A percentile compares a stretch with the other conserved stretches of the same genome.
Evolutionary conservation across 2,329 filamentous ascomycete genomes (phyloP).

Genomic region (Neonectria punicea): DNA sequence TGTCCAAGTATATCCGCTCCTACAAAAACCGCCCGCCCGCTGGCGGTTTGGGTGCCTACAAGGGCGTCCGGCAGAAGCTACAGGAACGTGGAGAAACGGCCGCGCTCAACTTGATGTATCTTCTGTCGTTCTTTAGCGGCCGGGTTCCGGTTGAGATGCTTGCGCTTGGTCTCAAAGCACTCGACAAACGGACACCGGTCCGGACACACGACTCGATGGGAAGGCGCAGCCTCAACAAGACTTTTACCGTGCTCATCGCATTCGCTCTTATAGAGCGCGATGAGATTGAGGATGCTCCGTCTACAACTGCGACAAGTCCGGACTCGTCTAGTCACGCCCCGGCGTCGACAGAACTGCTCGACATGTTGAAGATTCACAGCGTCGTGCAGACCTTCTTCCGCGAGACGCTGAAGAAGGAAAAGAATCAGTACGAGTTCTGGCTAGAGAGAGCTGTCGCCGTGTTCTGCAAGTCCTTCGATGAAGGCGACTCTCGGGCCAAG

Average conservation of each 20-base stretch:
- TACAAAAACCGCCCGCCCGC: slow-evolving; percentile 35
- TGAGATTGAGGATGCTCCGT: slow-evolving; percentile 38
- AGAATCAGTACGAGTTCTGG: slow-evolving; percentile 36
- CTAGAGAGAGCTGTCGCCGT: slow-evolving; percentile 38
- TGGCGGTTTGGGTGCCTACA: slow-evolving; percentile 37
- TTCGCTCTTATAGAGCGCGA: slow-evolving; percentile 42
- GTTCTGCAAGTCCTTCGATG: slow-evolving; percentile 37
- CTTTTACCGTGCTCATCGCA: slow-evolving; percentile 38
- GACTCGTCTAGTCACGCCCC: slow-evolving; percentile 19
- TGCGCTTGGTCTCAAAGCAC: slow-evolving; percentile 36
- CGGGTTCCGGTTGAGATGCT: slow-evolving; percentile 40
- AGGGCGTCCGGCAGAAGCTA: slow-evolving; percentile 35
- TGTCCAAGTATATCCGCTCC: slow-evolving; percentile 40
- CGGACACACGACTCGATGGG: slow-evolving; percentile 32
- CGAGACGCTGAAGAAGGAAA: slow-evolving; percentile 32
- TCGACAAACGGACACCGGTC: slow-evolving; percentile 39
- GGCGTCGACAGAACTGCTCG: slow-evolving; percentile 30
- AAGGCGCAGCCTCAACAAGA: slow-evolving; percentile 39
- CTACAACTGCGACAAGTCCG: slow-evolving; percentile 21
- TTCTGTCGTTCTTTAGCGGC: slow-evolving; percentile 37
- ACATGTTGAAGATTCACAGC: slow-evolving; percentile 38
- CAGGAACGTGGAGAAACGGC: slow-evolving; percentile 38
- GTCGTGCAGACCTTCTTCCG: slow-evolving; percentile 40
- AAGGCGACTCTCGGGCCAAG: slow-evolving; percentile 28
- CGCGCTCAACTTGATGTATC: slow-evolving; percentile 40